phyloP scores from a whole-genome alignment of 208 protist genomes.

The Borovskyia barvae region DNA sequence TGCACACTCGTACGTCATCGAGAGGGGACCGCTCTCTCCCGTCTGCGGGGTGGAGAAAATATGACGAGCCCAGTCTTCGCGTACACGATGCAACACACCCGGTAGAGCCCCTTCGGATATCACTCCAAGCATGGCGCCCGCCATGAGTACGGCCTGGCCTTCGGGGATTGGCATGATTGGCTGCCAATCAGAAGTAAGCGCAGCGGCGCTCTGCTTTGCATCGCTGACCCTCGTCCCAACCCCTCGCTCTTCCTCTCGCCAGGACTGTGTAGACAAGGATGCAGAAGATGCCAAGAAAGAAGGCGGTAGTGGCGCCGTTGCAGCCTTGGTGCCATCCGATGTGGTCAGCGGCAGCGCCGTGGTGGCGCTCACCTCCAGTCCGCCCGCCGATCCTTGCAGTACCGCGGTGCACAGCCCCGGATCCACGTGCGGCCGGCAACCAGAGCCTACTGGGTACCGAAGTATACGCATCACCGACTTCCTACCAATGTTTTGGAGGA shows the following conservation, averaged over 20 bases:
- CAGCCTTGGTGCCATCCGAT: too few relatives aligned
- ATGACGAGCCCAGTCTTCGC: slow-evolving; percentile 43
- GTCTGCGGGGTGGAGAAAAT: too few relatives aligned
- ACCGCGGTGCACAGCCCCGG: slow-evolving; percentile 75
- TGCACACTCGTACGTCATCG: too few relatives aligned
- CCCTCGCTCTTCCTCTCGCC: too few relatives aligned
- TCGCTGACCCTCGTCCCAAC: too few relatives aligned
- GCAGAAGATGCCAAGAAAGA: too few relatives aligned
- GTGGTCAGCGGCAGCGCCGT: slow-evolving; percentile 2
- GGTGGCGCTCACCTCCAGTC: slow-evolving; percentile 47
- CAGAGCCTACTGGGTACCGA: slow-evolving; percentile 47
- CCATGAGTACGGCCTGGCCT: slow-evolving; percentile 34
- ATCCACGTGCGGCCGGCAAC: slow-evolving; percentile 72
- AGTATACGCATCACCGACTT: slow-evolving; percentile 69
- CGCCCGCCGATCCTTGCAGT: slow-evolving; percentile 43
- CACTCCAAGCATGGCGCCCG: slow-evolving; percentile 40
- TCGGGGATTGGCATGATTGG: slow-evolving; percentile 4
- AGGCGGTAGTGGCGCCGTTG: too few relatives aligned
- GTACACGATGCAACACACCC: slow-evolving; percentile 64
- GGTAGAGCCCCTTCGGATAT: slow-evolving; percentile 32
- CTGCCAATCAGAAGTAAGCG: too few relatives aligned
- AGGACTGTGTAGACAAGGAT: too few relatives aligned
- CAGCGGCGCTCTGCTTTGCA: too few relatives aligned
- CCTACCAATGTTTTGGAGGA: slow-evolving; percentile 25
- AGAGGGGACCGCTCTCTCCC: too few relatives aligned